A percentile compares a stretch with the other conserved stretches of the same genome.
Evolutionary conservation across 441 rosid species (phyloP).

Genomic region (Brassica hybrid): DNA sequence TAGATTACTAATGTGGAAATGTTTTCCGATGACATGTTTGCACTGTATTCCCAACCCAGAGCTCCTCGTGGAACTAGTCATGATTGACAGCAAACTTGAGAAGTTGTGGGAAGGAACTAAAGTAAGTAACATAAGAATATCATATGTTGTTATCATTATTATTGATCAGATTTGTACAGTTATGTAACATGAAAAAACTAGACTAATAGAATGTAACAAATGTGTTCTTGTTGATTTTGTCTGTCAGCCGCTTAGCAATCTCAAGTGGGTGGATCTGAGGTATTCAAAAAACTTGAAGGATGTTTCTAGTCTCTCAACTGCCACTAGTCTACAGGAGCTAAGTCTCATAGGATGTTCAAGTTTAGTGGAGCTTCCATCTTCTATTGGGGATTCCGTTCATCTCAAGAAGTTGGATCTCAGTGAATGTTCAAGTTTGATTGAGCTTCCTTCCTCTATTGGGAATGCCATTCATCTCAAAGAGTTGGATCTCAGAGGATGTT

Average conservation of each 20-base stretch:
- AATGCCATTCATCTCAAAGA: neutral
- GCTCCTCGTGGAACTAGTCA: neutral
- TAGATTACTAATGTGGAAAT: neutral
- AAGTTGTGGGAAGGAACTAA: neutral
- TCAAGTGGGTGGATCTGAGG: neutral
- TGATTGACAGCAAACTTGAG: neutral
- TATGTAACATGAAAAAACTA: neutral
- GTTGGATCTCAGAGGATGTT: no score
- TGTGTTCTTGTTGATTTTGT: neutral
- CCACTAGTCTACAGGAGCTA: no score
- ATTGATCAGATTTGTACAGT: neutral
- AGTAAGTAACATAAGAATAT: neutral
- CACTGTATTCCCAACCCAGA: neutral
- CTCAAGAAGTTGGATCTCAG: no score
- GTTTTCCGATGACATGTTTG: slow-evolving; percentile 1
- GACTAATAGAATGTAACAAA: neutral
- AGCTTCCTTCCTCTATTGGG: no score
- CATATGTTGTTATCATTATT: neutral
- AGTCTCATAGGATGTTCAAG: no score
- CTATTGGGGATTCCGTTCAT: no score
- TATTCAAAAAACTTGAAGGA: no score
- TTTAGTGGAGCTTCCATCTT: no score
- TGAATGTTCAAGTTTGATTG: no score
- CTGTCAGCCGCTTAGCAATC: neutral
- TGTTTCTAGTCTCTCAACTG: no score